Conservation (phyloP, 1,139 yeast species). For the Kodamaea derodonti region DNA sequence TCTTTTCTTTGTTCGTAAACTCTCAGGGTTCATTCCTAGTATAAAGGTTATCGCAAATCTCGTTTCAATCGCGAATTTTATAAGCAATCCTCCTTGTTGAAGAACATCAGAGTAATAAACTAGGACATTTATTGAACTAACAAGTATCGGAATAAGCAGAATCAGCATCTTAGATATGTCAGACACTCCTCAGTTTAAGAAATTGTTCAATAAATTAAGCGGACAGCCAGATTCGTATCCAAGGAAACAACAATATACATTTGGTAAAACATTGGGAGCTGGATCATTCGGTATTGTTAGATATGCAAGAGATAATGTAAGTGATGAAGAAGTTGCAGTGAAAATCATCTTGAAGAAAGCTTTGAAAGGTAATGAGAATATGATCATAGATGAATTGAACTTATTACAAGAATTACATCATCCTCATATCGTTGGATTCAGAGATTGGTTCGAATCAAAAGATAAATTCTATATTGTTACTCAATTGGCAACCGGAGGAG, state of each 20-base stretch:
- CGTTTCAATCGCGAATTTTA: too few relatives aligned
- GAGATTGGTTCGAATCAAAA: slow-evolving; percentile 85
- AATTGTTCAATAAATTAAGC: slow-evolving; percentile 47
- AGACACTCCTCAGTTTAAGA: slow-evolving; percentile 20
- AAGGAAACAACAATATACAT: slow-evolving; percentile 60
- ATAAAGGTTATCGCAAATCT: too few relatives aligned
- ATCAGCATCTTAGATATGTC: too few relatives aligned
- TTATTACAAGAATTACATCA: slow-evolving; percentile 63
- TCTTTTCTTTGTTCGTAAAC: too few relatives aligned
- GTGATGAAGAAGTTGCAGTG: slow-evolving; percentile 76
- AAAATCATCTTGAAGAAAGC: slow-evolving; percentile 82
- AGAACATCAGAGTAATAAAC: too few relatives aligned
- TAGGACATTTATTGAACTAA: too few relatives aligned
- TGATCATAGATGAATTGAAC: slow-evolving; percentile 73
- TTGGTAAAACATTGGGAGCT: slow-evolving; percentile 83
- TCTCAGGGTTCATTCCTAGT: too few relatives aligned
- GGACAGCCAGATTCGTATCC: slow-evolving; percentile 74
- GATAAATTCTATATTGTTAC: slow-evolving; percentile 76
- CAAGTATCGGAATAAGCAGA: too few relatives aligned
- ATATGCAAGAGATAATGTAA: slow-evolving; percentile 57
- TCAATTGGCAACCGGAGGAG: slow-evolving; percentile 87
- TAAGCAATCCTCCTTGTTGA: too few relatives aligned
- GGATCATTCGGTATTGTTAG: slow-evolving; percentile 91
- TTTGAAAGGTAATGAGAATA: slow-evolving; percentile 66
- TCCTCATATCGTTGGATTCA: slow-evolving; percentile 77